Conservation (phyloP, 257 asterid species). For the Handroanthus guayacan region DNA sequence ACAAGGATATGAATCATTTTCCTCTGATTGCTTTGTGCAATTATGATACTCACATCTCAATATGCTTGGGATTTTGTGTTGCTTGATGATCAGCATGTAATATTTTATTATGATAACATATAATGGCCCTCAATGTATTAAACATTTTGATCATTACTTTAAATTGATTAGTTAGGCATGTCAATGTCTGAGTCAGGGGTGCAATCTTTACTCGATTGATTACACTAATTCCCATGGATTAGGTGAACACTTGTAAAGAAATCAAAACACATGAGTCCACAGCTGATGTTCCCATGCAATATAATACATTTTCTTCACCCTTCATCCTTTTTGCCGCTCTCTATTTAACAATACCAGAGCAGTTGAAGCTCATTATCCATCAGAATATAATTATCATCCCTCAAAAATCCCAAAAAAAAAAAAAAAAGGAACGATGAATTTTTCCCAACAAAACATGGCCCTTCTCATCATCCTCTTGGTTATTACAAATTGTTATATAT, state of each 20-base stretch:
- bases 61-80: too few relatives aligned
- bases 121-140: not conserved
- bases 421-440: not conserved
- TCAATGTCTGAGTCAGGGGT: not conserved
- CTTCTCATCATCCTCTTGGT: not conserved
- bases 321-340: too few relatives aligned
- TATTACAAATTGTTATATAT: not conserved
- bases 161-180: not conserved
- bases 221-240: not conserved
- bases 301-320: not conserved
- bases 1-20: too few relatives aligned
- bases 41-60: too few relatives aligned
- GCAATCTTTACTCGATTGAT: not conserved
- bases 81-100: too few relatives aligned
- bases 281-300: not conserved
- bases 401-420: not conserved
- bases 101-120: too few relatives aligned
- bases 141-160: not conserved
- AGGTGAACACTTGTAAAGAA: not conserved
- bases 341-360: not conserved
- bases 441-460: not conserved
- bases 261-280: not conserved
- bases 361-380: not conserved
- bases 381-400: too few relatives aligned
- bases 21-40: too few relatives aligned